These are phyloP conservation scores for Euclidium syriacum DNA, from an alignment of 345 rosid species.

Conservation along the genomic window DNA sequence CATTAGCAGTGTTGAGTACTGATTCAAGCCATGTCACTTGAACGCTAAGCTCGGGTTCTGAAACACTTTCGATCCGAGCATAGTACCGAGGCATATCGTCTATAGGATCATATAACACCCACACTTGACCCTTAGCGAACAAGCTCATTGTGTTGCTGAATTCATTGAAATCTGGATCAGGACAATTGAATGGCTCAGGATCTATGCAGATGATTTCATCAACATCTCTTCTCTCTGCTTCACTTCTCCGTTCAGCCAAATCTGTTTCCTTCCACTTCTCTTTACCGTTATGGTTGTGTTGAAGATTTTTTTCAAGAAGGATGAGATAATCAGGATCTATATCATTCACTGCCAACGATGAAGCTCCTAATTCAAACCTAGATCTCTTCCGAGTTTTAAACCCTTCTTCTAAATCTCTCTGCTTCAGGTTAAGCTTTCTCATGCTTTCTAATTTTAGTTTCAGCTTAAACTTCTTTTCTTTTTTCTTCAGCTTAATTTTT, in stretches of 20 bases:
- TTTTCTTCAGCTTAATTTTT: not conserved
- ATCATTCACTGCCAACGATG: not conserved
- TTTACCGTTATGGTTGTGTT: not conserved
- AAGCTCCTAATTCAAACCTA: not conserved
- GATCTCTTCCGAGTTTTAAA: not conserved
- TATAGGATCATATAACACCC: conserved; percentile 71
- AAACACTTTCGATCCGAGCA: conserved; percentile 47
- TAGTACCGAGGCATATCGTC: conserved; percentile 83
- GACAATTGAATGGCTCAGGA: conserved; percentile 27
- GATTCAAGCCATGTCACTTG: conserved; percentile 66
- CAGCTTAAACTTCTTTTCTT: not conserved
- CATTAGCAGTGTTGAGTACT: not conserved
- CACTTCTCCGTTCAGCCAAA: too few species aligned
- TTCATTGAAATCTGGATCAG: conserved; percentile 63
- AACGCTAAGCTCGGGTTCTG: conserved; percentile 39
- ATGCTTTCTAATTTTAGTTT: not conserved
- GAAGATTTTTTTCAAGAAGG: not conserved
- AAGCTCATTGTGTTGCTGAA: conserved; percentile 43
- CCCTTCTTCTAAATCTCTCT: too few species aligned
- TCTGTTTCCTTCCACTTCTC: not conserved
- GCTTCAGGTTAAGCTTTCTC: not conserved
- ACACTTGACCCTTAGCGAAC: conserved; percentile 55
- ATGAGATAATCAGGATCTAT: conserved; percentile 9
- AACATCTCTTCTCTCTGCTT: conserved; percentile 6
- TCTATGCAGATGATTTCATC: conserved; percentile 3